Evolutionary conservation across 2,329 filamentous ascomycete species (phyloP), one percentile per base, ranked within the genome.

Genomic region (Diaporthe sp.): DNA sequence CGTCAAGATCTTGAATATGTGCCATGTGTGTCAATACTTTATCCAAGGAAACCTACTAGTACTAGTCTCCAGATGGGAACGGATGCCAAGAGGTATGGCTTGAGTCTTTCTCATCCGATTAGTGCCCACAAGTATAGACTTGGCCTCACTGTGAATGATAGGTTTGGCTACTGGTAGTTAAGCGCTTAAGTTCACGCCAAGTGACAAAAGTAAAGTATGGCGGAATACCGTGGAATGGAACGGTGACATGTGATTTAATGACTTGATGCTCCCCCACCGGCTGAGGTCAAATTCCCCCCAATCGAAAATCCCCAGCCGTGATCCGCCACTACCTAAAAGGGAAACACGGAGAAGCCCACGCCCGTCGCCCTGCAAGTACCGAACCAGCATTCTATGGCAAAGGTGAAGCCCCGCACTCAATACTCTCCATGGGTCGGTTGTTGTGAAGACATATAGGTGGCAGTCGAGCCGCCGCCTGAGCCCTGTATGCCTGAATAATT

Each of bases 331-430:
- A 22, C 63, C 63, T 39, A 17, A 68, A 53, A 22, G 4, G 63
- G 63, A 68, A 53, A 68, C 6, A 68, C 47, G 63, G 47, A 68
- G 63, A 68, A 25, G 44, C 63, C n/a, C 30, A 6, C 44, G 22
- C 47, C 44, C 47, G 32, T 39, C n/a, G 39, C 32, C 44, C 44
- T 37, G 35, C 27, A 37, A 47, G 19, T n/a, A 17, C 25, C 7
- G 27, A 63, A 19, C 2, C 27, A 63, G 25, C 7, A 44, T 42
- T 19, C n/a, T 27, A n/a, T n/a, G 61, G 61, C 22, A 6, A 17
- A 25, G 22, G 8, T 51, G 30, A 15, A 27, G 22, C 44, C 30
- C 47, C 32, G 12, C 32, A 53, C 32, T 51, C 15, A 53, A 22
- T 39, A 19, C 19, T 13, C 1, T 19, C 13, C 22, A 27, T 19